Conservation (phyloP, 139 green algal genomes). For the Gonium pectorale region DNA sequence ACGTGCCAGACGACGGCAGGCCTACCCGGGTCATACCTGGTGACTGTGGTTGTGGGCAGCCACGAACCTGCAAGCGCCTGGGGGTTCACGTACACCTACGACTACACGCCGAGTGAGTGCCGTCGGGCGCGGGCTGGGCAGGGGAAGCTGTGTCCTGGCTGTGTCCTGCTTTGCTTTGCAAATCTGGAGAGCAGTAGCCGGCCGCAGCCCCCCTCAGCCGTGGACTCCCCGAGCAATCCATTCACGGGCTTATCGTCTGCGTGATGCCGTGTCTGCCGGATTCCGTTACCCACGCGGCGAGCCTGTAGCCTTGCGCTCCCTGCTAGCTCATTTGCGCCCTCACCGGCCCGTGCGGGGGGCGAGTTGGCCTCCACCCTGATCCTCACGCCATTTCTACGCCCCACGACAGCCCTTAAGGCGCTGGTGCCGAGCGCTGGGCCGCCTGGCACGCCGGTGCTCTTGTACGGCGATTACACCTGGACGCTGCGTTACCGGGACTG, state of each 20-base stretch:
- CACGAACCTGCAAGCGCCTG: not conserved
- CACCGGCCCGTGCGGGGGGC: not conserved
- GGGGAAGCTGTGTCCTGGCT: not conserved
- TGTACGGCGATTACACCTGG: conserved; percentile 24
- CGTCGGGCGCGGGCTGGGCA: not conserved
- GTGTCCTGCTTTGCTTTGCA: not conserved
- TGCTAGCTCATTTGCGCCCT: not conserved
- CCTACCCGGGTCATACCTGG: conserved; percentile 7
- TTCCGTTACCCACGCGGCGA: not conserved
- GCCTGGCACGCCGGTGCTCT: not conserved
- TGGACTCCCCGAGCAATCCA: too few relatives aligned
- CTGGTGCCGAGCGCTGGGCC: not conserved
- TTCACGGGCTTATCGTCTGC: not conserved
- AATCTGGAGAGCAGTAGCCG: not conserved
- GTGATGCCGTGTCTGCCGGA: not conserved
- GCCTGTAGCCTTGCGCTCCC: not conserved
- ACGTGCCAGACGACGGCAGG: conserved; percentile 41
- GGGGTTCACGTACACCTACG: conserved; percentile 13
- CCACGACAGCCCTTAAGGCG: conserved; percentile 12
- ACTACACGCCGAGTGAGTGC: conserved; percentile 43
- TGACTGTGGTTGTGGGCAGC: conserved; percentile 30
- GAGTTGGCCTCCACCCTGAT: not conserved
- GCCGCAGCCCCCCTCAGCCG: too few relatives aligned
- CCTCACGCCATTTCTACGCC: not conserved
- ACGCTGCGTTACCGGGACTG: conserved; percentile 17